These are phyloP conservation scores for Xylaria curta DNA, from an alignment of 495 filamentous ascomycete genomes.

Conservation along the genomic window DNA sequence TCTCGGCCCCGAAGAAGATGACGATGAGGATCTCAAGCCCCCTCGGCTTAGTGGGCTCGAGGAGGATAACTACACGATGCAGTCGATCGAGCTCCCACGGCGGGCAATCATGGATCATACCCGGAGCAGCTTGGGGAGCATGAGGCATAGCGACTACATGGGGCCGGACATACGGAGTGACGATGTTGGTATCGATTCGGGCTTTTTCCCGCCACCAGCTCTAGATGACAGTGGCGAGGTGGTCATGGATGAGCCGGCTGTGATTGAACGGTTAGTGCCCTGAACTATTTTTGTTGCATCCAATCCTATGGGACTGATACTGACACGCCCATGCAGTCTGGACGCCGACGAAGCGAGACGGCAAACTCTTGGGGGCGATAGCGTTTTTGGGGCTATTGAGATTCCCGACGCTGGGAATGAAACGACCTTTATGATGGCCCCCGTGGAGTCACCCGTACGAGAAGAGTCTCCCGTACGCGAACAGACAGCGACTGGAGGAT, in stretches of 20 bases:
- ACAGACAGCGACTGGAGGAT: slow-evolving; percentile 22
- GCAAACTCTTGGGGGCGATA: slow-evolving; percentile 43
- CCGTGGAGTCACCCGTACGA: slow-evolving; percentile 37
- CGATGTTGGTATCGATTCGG: slow-evolving; percentile 58
- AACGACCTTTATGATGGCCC: slow-evolving; percentile 51
- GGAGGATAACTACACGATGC: slow-evolving; percentile 71
- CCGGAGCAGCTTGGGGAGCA: slow-evolving; percentile 62
- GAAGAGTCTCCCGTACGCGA: slow-evolving; percentile 38
- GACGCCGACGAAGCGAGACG: slow-evolving; percentile 45
- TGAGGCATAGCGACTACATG: slow-evolving; percentile 69
- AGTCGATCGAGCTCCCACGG: slow-evolving; percentile 72
- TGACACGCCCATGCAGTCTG: slow-evolving; percentile 34
- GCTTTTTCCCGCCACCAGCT: slow-evolving; percentile 48
- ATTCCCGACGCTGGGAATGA: slow-evolving; percentile 53
- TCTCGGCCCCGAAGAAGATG: slow-evolving; percentile 65
- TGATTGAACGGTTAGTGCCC: slow-evolving; percentile 39
- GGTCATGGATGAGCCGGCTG: slow-evolving; percentile 47
- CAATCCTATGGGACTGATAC: background rate
- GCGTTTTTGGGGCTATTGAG: slow-evolving; percentile 54
- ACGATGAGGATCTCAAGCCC: slow-evolving; percentile 64
- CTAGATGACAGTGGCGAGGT: slow-evolving; percentile 48
- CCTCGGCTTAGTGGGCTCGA: slow-evolving; percentile 70
- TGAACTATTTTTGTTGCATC: slow-evolving; percentile 8
- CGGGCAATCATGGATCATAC: slow-evolving; percentile 63
- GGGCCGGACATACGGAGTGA: slow-evolving; percentile 44